Percentiles rank a stretch among this genome's conserved stretches.
These are phyloP conservation scores for Quercus tomentella DNA, from an alignment of 331 rosid genomes.

Conservation along the genomic window DNA sequence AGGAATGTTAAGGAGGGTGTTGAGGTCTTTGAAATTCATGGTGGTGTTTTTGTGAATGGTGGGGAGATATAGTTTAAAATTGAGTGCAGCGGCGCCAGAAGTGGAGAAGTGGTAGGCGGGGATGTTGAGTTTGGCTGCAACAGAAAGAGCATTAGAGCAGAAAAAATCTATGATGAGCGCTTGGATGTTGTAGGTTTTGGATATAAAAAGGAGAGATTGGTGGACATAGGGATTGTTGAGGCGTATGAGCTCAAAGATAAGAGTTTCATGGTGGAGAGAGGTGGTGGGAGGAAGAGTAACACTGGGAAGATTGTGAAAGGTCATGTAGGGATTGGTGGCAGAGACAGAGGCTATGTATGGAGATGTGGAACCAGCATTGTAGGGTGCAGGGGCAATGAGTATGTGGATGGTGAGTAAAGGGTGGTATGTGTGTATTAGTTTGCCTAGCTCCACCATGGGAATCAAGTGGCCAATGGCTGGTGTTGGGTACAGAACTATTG, in stretches of 20 bases:
- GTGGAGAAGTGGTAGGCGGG: constrained; percentile 25
- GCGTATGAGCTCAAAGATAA: constrained; percentile 27
- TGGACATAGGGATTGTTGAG: constrained; percentile 31
- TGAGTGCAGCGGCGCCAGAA: not conserved
- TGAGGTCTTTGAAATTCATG: constrained; percentile 18
- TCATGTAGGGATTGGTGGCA: constrained; percentile 9
- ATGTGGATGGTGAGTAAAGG: constrained; percentile 30
- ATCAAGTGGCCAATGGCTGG: constrained; percentile 33
- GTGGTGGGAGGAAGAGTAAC: constrained; percentile 20
- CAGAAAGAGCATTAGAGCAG: constrained; percentile 6
- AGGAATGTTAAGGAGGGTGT: constrained; percentile 8
- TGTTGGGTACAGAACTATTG: constrained; percentile 32
- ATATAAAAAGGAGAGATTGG: constrained; percentile 25
- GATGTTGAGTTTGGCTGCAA: constrained; percentile 26
- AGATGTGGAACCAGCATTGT: no score
- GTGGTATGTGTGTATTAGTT: constrained; percentile 16
- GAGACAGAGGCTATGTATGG: not conserved
- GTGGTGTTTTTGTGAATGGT: constrained; percentile 1
- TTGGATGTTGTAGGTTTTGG: constrained; percentile 10
- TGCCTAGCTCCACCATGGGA: constrained; percentile 41
- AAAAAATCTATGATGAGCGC: constrained; percentile 39
- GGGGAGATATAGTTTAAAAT: not conserved
- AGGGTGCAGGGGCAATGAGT: constrained; percentile 23
- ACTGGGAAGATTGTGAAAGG: constrained; percentile 34
- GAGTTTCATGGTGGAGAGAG: constrained; percentile 15